Evolutionary conservation across 306 rosid genomes (phyloP).

Genomic region (Inga oerstediana): DNA sequence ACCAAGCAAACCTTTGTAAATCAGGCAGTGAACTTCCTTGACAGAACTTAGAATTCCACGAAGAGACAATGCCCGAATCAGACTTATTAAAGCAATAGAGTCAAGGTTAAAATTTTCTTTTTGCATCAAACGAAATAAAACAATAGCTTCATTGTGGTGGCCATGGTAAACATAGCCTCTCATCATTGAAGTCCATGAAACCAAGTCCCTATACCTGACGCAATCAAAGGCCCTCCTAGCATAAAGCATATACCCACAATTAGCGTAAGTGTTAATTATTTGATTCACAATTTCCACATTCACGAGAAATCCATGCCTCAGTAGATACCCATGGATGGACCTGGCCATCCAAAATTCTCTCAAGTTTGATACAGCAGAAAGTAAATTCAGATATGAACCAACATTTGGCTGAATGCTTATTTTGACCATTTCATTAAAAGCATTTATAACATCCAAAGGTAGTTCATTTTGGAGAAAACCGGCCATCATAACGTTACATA

Average conservation of each 20-base stretch:
- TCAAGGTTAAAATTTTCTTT: constrained; percentile 37
- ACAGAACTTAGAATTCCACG: constrained; percentile 45
- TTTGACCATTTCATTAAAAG: constrained; percentile 41
- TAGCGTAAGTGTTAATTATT: constrained; percentile 44
- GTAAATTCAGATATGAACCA: constrained; percentile 46
- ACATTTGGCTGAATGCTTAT: constrained; percentile 36
- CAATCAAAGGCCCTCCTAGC: constrained; percentile 43
- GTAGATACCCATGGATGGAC: constrained; percentile 47
- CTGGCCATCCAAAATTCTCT: constrained; percentile 37
- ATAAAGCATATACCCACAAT: constrained; percentile 36
- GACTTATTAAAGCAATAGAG: constrained; percentile 37
- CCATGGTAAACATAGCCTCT: constrained; percentile 42
- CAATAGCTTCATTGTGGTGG: constrained; percentile 43
- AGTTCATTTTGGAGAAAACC: constrained; percentile 46
- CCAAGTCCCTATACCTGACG: constrained; percentile 40
- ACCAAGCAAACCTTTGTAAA: constrained; percentile 38
- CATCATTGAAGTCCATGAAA: constrained; percentile 67
- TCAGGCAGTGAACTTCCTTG: constrained; percentile 52
- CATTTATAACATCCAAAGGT: constrained; percentile 33
- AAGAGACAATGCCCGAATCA: constrained; percentile 55
- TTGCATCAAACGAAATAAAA: constrained; percentile 51
- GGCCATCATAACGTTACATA: constrained; percentile 50
- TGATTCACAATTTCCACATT: constrained; percentile 50
- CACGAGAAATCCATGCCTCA: constrained; percentile 34
- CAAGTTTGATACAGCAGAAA: constrained; percentile 50